Evolutionary conservation across 805 yeast species (phyloP).

Genomic region (Suhomyces xylopsoci): DNA sequence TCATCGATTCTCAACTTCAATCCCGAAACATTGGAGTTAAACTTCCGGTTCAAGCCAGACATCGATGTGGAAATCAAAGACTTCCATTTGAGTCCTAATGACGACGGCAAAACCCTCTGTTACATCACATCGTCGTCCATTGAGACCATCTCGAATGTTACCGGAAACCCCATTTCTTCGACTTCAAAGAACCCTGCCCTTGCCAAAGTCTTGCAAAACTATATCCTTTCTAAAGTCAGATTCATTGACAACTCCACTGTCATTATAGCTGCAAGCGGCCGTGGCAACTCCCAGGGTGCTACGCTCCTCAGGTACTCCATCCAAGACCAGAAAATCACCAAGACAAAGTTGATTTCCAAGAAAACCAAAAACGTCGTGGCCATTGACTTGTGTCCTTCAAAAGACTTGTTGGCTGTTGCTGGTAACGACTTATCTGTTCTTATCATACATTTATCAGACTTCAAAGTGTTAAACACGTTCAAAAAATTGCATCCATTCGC

Average conservation of each 20-base stretch:
- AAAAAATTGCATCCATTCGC: slow-evolving; percentile 74
- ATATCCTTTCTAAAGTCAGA: slow-evolving; percentile 41
- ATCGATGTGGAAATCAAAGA: slow-evolving; percentile 57
- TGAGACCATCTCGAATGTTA: slow-evolving; percentile 47
- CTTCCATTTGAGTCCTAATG: slow-evolving; percentile 55
- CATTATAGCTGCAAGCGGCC: slow-evolving; percentile 30
- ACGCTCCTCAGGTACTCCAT: slow-evolving; percentile 44
- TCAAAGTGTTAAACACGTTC: slow-evolving; percentile 49
- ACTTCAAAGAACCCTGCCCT: slow-evolving; percentile 18
- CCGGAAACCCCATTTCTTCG: slow-evolving; percentile 39
- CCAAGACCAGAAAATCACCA: slow-evolving; percentile 39
- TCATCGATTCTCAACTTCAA: slow-evolving; percentile 62
- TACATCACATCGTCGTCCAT: slow-evolving; percentile 56
- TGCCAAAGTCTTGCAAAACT: slow-evolving; percentile 20
- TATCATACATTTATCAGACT: slow-evolving; percentile 49
- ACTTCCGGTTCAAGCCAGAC: slow-evolving; percentile 50
- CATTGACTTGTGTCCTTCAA: slow-evolving; percentile 41
- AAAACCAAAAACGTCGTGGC: slow-evolving; percentile 56
- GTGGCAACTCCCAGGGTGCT: slow-evolving; percentile 33
- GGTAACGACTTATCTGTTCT: slow-evolving; percentile 67
- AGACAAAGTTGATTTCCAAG: slow-evolving; percentile 39
- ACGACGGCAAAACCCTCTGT: slow-evolving; percentile 59
- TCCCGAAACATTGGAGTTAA: slow-evolving; percentile 50
- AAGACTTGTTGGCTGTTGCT: slow-evolving; percentile 51
- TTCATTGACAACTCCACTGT: slow-evolving; percentile 35